Base-by-base conservation (phyloP, 805 yeast species). In the Danielia oregonensis region DNA sequence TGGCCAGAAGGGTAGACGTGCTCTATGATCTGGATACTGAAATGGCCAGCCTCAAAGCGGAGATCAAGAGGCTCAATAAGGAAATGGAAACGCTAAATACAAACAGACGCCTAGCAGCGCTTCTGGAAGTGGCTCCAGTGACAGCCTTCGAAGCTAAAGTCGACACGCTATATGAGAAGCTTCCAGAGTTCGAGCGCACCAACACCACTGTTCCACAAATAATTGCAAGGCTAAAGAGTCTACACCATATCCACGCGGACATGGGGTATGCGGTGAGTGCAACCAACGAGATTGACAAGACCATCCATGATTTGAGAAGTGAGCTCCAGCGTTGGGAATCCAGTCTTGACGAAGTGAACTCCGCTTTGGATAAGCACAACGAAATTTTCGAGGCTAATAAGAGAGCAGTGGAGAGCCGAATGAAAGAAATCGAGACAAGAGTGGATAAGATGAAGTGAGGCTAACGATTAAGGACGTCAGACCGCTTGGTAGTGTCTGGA, bases 11-110 rank as follows among this genome's bases (percentile, higher is more conserved):
- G 38, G 46, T 62, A 11, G 54, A 55, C 22, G 54, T 65, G 12
- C 47, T 66, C 9, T 47, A 57, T 35, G 61, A 61, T 32, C 70
- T 70, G 1, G 63, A 60, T 18, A 55, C 49, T 37, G 52, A 53
- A 10, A 28, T 61, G 23, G 51, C 36, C 10, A 37, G 37, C 16
- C 40, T 64, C 22, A 54, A 58, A 29, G 36, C 40, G 7, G 55
- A 57, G 14, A 45, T 65, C 6, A 32, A 42, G 8, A 34, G 37
- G n/a, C 35, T 63, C 19, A 49, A 49, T 15, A 43, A 45, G 26
- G 59, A 57, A 12, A 40, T 54, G 13, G 70, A 63, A 16, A 39
- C 46, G 9, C 36, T 55, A 21, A 45, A 43, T 2, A 41, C 58
- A 4, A 45, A 40, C 18, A 43, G 47, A 18, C 40, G 54, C 22